A percentile compares a stretch with the other conserved stretches of the same genome.
Evolutionary conservation across 352 stramenopile genomes (phyloP).

Genomic region (Halophytophthora batemanensis): DNA sequence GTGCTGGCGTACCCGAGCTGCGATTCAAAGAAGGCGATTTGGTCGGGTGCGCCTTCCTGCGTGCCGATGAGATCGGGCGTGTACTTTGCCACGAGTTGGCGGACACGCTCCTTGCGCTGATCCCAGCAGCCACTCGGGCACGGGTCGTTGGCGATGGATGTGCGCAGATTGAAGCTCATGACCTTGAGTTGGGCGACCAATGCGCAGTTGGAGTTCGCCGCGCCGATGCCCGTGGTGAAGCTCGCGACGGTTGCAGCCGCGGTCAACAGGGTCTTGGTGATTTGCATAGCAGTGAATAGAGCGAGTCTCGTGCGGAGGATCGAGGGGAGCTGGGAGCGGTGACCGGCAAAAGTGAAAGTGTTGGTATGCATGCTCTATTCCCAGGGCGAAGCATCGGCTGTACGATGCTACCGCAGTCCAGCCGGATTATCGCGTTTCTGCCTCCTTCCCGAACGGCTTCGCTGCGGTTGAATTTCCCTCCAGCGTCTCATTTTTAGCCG

Average conservation of each 20-base stretch:
- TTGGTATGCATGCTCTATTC: no score
- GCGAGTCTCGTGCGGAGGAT: no score
- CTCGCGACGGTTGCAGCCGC: background rate
- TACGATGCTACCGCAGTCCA: no score
- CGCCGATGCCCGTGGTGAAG: background rate
- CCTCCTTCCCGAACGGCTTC: no score
- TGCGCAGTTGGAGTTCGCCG: slow-evolving; percentile 4
- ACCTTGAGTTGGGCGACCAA: slow-evolving; percentile 31
- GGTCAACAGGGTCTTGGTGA: slow-evolving; percentile 3
- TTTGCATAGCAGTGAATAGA: slow-evolving; percentile 4
- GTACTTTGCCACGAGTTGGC: slow-evolving; percentile 42
- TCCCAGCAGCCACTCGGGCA: slow-evolving; percentile 67
- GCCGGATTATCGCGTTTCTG: no score
- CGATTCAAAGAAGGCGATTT: slow-evolving; percentile 48
- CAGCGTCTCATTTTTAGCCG: no score
- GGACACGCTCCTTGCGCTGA: slow-evolving; percentile 38
- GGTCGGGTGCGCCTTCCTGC: slow-evolving; percentile 55
- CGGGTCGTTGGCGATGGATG: slow-evolving; percentile 54
- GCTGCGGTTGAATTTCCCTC: no score
- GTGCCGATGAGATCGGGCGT: slow-evolving; percentile 62
- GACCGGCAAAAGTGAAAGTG: no score
- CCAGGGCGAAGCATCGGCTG: no score
- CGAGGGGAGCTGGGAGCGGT: no score
- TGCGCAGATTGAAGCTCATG: slow-evolving; percentile 77
- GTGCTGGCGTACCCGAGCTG: slow-evolving; percentile 38